Evolutionary conservation across 345 rosid genomes (phyloP).

Genomic region (Eucalyptus erythrocorys): DNA sequence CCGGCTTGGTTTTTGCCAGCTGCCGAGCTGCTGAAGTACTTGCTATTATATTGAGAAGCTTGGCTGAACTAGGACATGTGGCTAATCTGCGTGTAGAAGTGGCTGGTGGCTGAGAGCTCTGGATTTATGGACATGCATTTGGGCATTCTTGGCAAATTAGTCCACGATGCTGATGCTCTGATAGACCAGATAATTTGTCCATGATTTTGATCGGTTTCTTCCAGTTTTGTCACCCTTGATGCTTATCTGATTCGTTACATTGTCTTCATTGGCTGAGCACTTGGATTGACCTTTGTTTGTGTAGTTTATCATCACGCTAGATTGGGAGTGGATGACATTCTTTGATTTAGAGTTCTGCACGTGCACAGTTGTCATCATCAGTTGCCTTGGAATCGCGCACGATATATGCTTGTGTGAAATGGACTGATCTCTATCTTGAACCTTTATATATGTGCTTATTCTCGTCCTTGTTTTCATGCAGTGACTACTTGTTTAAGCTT

Average conservation of each 20-base stretch:
- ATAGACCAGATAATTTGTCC: background rate
- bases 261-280: background rate
- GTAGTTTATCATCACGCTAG: background rate
- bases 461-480: background rate
- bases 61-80: background rate
- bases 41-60: background rate
- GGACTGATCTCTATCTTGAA: background rate
- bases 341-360: background rate
- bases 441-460: background rate
- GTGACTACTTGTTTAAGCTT: conserved; percentile 51
- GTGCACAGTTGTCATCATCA: background rate
- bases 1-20: background rate
- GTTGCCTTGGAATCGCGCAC: background rate
- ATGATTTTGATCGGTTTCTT: background rate
- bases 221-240: background rate
- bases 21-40: background rate
- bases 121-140: background rate
- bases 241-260: background rate
- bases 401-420: background rate
- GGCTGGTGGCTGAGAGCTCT: background rate
- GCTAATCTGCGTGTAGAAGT: background rate
- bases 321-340: background rate
- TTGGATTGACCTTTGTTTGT: background rate
- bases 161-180: background rate
- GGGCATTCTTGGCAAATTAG: background rate